phyloP scores from a whole-genome alignment of 2,329 filamentous ascomycete species.

The Parastagonospora nodorum region DNA sequence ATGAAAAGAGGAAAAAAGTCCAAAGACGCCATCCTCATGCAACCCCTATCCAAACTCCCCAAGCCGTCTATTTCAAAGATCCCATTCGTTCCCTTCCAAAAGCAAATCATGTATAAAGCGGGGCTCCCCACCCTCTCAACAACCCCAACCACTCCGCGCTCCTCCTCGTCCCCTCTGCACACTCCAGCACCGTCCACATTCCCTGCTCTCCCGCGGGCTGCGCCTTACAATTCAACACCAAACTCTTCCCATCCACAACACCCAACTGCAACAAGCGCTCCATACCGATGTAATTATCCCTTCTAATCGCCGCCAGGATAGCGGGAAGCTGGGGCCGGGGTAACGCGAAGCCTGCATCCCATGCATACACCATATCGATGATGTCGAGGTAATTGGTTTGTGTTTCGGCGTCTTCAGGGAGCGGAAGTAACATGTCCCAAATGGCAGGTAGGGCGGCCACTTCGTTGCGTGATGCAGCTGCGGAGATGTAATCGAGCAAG shows the following conservation, averaged over 20 bases:
- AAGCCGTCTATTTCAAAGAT: too few species aligned
- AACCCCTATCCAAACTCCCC: too few species aligned
- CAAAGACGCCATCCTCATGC: too few species aligned
- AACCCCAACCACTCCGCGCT: conserved; percentile 25
- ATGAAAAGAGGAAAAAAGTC: too few species aligned
- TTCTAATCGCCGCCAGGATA: conserved; percentile 21
- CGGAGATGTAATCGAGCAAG: conserved; percentile 18
- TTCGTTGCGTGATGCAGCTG: conserved; percentile 15
- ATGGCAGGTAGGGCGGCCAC: conserved; percentile 20
- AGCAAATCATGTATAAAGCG: conserved; percentile 10
- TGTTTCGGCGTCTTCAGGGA: conserved; percentile 7
- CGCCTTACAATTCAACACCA: conserved; percentile 24
- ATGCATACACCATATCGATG: conserved; percentile 20
- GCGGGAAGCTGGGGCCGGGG: conserved; percentile 17
- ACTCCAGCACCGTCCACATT: conserved; percentile 23
- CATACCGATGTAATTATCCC: conserved; percentile 21
- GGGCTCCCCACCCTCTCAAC: conserved; percentile 21
- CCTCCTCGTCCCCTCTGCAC: conserved; percentile 21
- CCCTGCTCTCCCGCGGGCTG: conserved; percentile 17
- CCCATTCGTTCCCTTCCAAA: too few species aligned
- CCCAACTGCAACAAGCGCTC: conserved; percentile 18
- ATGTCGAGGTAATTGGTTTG: conserved; percentile 11
- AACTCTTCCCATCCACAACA: conserved; percentile 15
- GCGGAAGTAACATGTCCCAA: conserved; percentile 18
- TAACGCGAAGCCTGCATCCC: conserved; percentile 19